Evolutionary conservation across 495 filamentous ascomycete species (phyloP), one percentile per base, ranked within the genome.

Genomic region (Echria macrotheca): DNA sequence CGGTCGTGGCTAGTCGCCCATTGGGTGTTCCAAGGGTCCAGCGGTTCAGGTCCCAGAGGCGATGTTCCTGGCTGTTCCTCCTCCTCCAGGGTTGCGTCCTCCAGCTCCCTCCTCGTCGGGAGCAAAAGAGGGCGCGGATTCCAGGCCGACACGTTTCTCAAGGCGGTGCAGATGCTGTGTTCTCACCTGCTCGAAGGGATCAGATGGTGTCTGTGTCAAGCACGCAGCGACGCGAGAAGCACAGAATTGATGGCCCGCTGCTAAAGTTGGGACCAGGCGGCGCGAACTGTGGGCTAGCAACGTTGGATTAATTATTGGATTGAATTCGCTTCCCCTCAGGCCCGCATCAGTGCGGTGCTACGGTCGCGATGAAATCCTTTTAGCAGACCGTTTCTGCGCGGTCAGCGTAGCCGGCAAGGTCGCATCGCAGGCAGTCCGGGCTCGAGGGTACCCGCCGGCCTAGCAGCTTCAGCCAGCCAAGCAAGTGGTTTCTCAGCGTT

Each of bases 301-400:
- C 28, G 7, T 39, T 10, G 38, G 38, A 39, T 26, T 21, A 11
- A 48, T 40, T 48, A 40, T 48, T 48, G 35, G 35, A 46, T 21
- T 23, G n/a, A 12, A 14, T 47, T 25, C 22, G 21, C 40, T 31
- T 29, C 45, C 44, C 44, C 46, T 26, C 35, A 38, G 46, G 35
- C 36, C 46, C 46, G 46, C 46, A 48, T 37, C 46, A 26, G 46
- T 48, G 46, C 46, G 22, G 46, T 48, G 46, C 29, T 35, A 48
- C 46, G 35, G 33, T 26, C 46, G 35, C 35, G n/a, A 24, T 39
- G 14, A 15, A 39, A 26, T 39, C 22, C 18, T 11, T 38, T 18
- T 14, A 14, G 32, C 21, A 24, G 15, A 3, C 33, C 33, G 45
- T 48, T 26, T 48, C 24, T 39, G 14, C 23, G 33, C n/a, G 15